phyloP scores from a whole-genome alignment of 345 rosid genomes.

The Bretschneidera sinensis region DNA sequence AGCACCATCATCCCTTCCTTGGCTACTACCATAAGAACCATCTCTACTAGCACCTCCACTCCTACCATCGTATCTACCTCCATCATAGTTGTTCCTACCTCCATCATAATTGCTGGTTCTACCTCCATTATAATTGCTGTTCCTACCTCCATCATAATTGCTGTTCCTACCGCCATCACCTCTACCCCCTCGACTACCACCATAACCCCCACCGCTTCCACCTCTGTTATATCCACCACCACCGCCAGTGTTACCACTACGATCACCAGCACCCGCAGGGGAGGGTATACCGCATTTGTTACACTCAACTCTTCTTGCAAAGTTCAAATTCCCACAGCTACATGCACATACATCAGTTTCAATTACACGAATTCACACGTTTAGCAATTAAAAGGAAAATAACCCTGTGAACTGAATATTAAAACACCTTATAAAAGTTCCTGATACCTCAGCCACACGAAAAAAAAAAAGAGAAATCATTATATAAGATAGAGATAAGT shows the following conservation, averaged over 20 bases:
- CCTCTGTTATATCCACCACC: too few species aligned
- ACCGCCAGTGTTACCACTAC: constrained; percentile 34
- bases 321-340: constrained; percentile 97
- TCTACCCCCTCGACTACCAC: constrained; percentile 57
- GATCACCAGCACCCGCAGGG: constrained; percentile 54
- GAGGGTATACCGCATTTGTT: constrained; percentile 89
- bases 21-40: constrained; percentile 63
- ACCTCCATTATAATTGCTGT: constrained; percentile 50
- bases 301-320: constrained; percentile 91
- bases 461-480: background rate
- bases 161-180: constrained; percentile 46
- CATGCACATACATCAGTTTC: constrained; percentile 35
- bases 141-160: constrained; percentile 45
- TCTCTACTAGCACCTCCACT: constrained; percentile 45
- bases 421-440: background rate
- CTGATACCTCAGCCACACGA: too few species aligned
- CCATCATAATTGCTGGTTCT: constrained; percentile 33
- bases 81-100: constrained; percentile 44
- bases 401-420: background rate
- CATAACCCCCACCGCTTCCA: too few species aligned
- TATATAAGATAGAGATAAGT: too few species aligned
- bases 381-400: background rate
- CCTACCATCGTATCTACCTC: constrained; percentile 44
- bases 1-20: constrained; percentile 58
- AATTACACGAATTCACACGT: constrained; percentile 16